Base-by-base conservation (phyloP, 305 asterid species). In the Monarda citriodora region DNA sequence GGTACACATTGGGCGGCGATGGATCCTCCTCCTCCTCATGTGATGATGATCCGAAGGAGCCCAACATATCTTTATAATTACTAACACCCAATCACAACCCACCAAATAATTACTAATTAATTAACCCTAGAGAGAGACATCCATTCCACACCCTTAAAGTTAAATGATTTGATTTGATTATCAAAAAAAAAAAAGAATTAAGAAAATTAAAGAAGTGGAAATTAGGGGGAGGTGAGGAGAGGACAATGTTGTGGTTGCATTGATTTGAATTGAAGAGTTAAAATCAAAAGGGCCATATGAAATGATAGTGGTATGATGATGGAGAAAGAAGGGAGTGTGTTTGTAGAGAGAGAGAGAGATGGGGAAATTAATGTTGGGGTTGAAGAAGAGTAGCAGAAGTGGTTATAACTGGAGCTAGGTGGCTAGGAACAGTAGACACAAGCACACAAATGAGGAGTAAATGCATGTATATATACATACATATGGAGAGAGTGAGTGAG, bases 31-130 rank as follows among this genome's bases (percentile, higher is more conserved):
- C 80, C 42, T 72, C 79, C 11, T 75, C 87, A 22, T 78, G 84
- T 11, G 92, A 74, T 21, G 96, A 76, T 14, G 95, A 82, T 66
- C 92, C 86, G 58, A 87, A 87, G 60, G 97, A 91, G 10, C 98
- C 97, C 48, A 89, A 70, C 97, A 89, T 88, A 22, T 41, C 4
- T 40, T 56, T 14, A 42, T 31, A 41, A 53, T 14, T 11, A 53
- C 11, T 11, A 37, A 38, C 15, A 14, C 32, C 56, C 67, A 67
- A 72, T 26, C 61, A 59, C 52, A 40, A 54, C 36, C 14, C 58
- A 18, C 53, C 45, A 65, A 56, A 41, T 69, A 34, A 34, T 34
- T 34, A 29, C 45, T 23, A 77, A 9, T 34, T 34, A 18, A 20
- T 22, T 8, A 72, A 72, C 79, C 82, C 84, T 77, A 78, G 82